Percentiles rank a stretch among this genome's conserved stretches.
Evolutionary conservation across 78 protist genomes (phyloP).

Genomic region (Dictyostelium purpureum): DNA sequence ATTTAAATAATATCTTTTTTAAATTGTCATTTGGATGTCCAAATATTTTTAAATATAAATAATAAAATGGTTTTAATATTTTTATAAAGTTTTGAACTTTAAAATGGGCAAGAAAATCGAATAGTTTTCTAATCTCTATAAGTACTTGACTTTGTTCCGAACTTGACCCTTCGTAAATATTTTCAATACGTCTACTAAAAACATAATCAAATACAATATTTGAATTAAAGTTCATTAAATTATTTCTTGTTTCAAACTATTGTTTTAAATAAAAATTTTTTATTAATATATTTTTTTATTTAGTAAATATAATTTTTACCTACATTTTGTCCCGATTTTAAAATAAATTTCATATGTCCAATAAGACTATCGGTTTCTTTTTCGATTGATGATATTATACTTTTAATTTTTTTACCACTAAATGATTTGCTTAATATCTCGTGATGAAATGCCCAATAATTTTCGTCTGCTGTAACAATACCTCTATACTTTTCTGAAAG

Average conservation of each 20-base stretch:
- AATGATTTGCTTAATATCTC: not conserved
- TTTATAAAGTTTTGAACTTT: not conserved
- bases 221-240: not conserved
- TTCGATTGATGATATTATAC: not conserved
- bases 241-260: not conserved
- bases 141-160: not conserved
- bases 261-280: not conserved
- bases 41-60: not conserved
- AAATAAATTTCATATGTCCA: not conserved
- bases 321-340: conserved; percentile 6
- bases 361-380: not conserved
- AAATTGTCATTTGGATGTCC: not conserved
- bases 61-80: not conserved
- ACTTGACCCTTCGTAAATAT: not conserved
- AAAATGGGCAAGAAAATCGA: not conserved
- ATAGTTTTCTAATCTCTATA: not conserved
- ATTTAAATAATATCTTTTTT: not conserved
- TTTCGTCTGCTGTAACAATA: not conserved
- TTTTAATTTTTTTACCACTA: not conserved
- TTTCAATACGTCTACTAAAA: not conserved
- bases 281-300: not conserved
- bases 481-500: not conserved
- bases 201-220: conserved; percentile 10
- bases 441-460: conserved; percentile 11
- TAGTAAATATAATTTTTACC: not conserved